These are phyloP conservation scores for Aphanomyces euteiches DNA, from an alignment of 352 stramenopile species.

Conservation along the genomic window DNA sequence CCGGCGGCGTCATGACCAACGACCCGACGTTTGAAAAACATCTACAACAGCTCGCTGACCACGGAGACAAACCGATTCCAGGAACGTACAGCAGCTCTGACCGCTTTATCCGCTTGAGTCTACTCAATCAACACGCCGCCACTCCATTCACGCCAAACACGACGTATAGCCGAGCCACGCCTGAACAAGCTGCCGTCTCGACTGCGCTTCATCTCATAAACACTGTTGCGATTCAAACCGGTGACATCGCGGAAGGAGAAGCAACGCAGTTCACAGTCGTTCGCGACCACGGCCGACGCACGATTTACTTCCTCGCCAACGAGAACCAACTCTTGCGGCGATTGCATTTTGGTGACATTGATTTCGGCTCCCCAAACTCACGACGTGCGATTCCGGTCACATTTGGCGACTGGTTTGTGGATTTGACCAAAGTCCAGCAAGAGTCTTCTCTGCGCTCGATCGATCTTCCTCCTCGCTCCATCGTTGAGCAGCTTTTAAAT, in stretches of 20 bases:
- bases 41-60: background rate
- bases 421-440: constrained; percentile 48
- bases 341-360: constrained; percentile 31
- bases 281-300: constrained; percentile 1
- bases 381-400: constrained; percentile 56
- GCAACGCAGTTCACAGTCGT: background rate
- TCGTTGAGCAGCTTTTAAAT: constrained; percentile 32
- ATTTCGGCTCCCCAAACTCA: constrained; percentile 43
- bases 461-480: constrained; percentile 49
- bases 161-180: constrained; percentile 10
- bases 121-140: constrained; percentile 48
- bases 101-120: constrained; percentile 58
- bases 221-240: background rate
- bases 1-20: constrained; percentile 22
- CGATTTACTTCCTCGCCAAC: constrained; percentile 6
- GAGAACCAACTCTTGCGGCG: constrained; percentile 13
- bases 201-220: background rate
- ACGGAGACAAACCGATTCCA: background rate
- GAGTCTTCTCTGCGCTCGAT: constrained; percentile 36
- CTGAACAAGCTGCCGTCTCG: background rate
- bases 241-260: background rate
- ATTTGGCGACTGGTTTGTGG: constrained; percentile 61
- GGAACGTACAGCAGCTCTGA: constrained; percentile 45
- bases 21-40: constrained; percentile 4
- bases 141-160: background rate